These are phyloP conservation scores for Cryptococcus hybrid DNA, from an alignment of 1,284 basidiomycete genomes.

Conservation along the genomic window DNA sequence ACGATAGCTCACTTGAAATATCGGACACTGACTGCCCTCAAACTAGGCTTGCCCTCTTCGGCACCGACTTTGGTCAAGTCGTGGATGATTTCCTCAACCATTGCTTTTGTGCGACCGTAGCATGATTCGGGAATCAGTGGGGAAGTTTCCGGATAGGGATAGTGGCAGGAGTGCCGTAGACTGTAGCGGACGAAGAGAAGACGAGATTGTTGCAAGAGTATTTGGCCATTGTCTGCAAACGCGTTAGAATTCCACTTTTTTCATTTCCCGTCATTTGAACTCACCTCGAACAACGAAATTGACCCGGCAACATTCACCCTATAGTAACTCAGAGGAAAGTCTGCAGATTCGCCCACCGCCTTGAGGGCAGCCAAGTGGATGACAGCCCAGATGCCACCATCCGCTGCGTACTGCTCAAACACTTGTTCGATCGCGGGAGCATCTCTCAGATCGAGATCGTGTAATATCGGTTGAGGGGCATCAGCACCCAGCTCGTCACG, in stretches of 20 bases:
- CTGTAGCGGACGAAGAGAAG: constrained; percentile 98
- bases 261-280: constrained; percentile 5
- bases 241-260: background rate
- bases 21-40: constrained; percentile 54
- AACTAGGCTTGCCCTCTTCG: constrained; percentile 16
- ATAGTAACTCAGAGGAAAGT: constrained; percentile 92
- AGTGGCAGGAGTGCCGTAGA: constrained; percentile 88
- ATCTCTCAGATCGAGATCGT: constrained; percentile 71
- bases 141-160: constrained; percentile 94
- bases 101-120: constrained; percentile 94
- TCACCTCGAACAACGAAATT: constrained; percentile 64
- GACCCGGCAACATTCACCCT: constrained; percentile 86
- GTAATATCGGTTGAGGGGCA: constrained; percentile 38
- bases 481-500: constrained; percentile 57
- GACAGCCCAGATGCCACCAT: constrained; percentile 95
- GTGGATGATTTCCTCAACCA: constrained; percentile 87
- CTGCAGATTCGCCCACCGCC: constrained; percentile 96
- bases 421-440: constrained; percentile 68
- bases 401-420: constrained; percentile 69
- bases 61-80: constrained; percentile 77
- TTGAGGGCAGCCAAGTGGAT: constrained; percentile 97
- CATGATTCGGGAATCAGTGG: constrained; percentile 85
- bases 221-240: constrained; percentile 72
- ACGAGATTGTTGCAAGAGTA: constrained; percentile 82
- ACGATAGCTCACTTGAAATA: constrained; percentile 87